A percentile compares a stretch with the other conserved stretches of the same genome.
phyloP scores from a whole-genome alignment of 352 stramenopile genomes.

The Phytopythium ostracodes region DNA sequence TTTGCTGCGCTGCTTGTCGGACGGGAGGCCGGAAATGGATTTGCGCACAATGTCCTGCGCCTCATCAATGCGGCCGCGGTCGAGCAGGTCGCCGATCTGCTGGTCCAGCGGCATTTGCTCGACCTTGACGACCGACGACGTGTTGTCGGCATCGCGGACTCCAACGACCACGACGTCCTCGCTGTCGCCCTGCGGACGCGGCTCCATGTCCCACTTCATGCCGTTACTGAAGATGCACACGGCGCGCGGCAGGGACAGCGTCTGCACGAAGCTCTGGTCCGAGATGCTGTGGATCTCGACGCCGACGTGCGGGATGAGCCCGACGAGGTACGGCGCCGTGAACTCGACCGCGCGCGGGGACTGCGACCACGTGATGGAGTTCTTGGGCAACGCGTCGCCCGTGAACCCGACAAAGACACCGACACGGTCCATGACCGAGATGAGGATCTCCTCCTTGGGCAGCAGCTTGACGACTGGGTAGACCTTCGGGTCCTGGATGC shows the following conservation, averaged over 20 bases:
- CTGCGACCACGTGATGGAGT: constrained; percentile 82
- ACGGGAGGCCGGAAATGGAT: constrained; percentile 59
- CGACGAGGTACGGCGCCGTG: constrained; percentile 74
- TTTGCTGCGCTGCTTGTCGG: constrained; percentile 85
- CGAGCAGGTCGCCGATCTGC: constrained; percentile 78
- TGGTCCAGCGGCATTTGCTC: constrained; percentile 85
- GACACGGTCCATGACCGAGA: constrained; percentile 80
- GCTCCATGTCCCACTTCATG: constrained; percentile 91
- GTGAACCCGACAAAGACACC: constrained; percentile 80
- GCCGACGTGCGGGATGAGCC: constrained; percentile 66
- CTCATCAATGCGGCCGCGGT: constrained; percentile 83
- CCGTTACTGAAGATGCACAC: constrained; percentile 83
- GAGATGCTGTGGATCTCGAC: constrained; percentile 77
- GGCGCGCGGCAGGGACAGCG: constrained; percentile 52
- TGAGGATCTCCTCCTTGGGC: constrained; percentile 80
- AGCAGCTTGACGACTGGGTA: constrained; percentile 76
- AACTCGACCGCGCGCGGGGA: constrained; percentile 70
- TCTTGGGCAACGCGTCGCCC: constrained; percentile 74
- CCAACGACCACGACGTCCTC: constrained; percentile 81
- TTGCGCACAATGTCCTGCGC: constrained; percentile 83
- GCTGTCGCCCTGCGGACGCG: constrained; percentile 56
- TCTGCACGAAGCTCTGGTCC: constrained; percentile 77
- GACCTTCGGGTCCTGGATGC: constrained; percentile 61
- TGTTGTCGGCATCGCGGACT: constrained; percentile 51
- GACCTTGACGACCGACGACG: constrained; percentile 79